Evolutionary conservation across 164 flowering plant species (phyloP), one percentile per base, ranked within the genome.

Genomic region (Nelumbo lutea): DNA sequence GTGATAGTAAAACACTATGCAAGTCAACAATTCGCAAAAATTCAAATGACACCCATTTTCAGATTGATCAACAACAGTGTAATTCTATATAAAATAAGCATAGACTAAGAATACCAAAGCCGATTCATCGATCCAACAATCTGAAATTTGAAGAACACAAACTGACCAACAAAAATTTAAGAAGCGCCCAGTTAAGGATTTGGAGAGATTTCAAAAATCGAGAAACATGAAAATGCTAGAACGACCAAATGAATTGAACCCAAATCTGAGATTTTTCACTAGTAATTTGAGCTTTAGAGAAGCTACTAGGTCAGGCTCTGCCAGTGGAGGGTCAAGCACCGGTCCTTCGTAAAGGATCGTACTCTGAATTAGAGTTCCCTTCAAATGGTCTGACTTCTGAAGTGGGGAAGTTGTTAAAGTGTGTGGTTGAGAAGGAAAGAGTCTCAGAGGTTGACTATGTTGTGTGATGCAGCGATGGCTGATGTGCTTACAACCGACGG

Each of bases 211-310:
- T 6, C 55, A 51, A 4, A 15, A 53, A 9, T 53, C 4, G 27
- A 53, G 14, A 10, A 53, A 11, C 57, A 1, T 15, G 2, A 53
- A 9, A 15, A 14, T 8, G 11, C 4, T 4, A 11, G 14, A 13
- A 53, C 11, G 14, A 6, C 38, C 42, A 53, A 63, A 55, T 27
- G 13, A 42, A 11, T 45, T 15, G 14, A 72, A 59, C 53, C 66
- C 53, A 56, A 45, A 9, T 47, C 9, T 14, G 43, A 15, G 38
- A 40, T 64, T 2, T 38, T 77, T 60, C 42, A 90, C 96, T 80
- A 90, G 75, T 67, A 91, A 79, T 66, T 89, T 90, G 73, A 91
- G 73, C 84, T 91, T 91, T 72, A 86, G 71, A 53, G 82, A 75
- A 11, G 82, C 73, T 67, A 83, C 61, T 14, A 62, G 63, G 43